A percentile compares a stretch with the other conserved stretches of the same genome.
phyloP scores from a whole-genome alignment of 352 stramenopile species.

The Globisporangium camurandrum region DNA sequence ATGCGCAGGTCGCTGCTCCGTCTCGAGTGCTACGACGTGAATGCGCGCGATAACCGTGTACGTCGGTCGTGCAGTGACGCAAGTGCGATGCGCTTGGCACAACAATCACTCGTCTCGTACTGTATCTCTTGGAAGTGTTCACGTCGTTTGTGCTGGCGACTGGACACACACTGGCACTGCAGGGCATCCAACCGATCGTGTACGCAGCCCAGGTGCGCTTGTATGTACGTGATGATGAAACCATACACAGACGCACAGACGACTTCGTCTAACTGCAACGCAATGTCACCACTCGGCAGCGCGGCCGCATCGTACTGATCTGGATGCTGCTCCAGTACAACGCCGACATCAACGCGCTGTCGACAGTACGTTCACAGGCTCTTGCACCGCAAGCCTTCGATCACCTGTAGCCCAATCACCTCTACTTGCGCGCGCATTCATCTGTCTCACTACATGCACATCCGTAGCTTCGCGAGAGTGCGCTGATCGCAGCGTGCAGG shows the following conservation, averaged over 20 bases:
- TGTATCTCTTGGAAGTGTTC: no score
- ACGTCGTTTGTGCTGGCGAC: not conserved
- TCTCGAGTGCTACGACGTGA: constrained; percentile 41
- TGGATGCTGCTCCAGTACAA: constrained; percentile 47
- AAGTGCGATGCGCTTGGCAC: no score
- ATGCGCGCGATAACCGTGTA: constrained; percentile 36
- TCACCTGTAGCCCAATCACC: no score
- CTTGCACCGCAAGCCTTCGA: no score
- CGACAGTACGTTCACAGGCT: constrained; percentile 18
- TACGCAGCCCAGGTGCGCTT: constrained; percentile 46
- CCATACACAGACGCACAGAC: no score
- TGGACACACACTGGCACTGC: no score
- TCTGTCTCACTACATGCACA: not conserved
- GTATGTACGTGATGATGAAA: no score
- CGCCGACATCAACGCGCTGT: constrained; percentile 44
- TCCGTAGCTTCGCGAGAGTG: constrained; percentile 35
- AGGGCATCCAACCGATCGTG: constrained; percentile 49
- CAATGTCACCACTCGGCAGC: no score
- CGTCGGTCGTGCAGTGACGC: not conserved
- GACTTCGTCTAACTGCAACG: no score
- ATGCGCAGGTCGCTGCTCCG: constrained; percentile 42
- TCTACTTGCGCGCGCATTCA: no score
- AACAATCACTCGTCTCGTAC: no score
- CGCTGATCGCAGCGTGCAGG: constrained; percentile 38
- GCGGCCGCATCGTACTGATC: constrained; percentile 37